Evolutionary conservation across 2,329 filamentous ascomycete genomes (phyloP), one percentile per base, ranked within the genome.

Genomic region (Neospermospora avenae): DNA sequence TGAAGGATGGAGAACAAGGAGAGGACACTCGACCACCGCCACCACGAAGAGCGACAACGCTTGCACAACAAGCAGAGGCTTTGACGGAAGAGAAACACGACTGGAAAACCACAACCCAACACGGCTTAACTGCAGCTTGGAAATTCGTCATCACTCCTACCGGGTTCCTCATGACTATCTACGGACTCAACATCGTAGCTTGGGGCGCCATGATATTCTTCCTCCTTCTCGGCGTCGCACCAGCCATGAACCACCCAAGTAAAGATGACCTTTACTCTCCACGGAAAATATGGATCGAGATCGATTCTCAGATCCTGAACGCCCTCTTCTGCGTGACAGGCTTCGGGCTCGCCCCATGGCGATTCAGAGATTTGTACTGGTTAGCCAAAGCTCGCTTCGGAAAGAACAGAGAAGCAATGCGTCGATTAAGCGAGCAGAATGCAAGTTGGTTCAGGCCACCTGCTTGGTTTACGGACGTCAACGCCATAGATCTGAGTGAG

Each of bases 131-230:
- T 24, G 80, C 83, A 0, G 90, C 89, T 69, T 87, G 84, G 83
- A 81, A 83, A 58, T 96, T 90, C 77, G 82, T 88, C 67, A 76
- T 81, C 31, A 95, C 90, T 0, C 88, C 88, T 0, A 75, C 88
- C 53, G 90, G 91, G 2, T 91, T 93, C 71, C 76, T 90, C 57
- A 83, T 93, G 53, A 89, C 87, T 1, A 73, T 96, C 11, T 96
- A 96, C 74, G 84, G 87, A 10, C 80, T 93, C 58, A 92, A 93
- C 63, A 83, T 96, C 16, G 84, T 96, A 6, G 91, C 88, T 0
- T 96, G 90, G 90, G 91, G 91, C 49, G 90, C 88, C 55, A 96
- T 96, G 91, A 81, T 96, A n/a, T 95, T 96, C 76, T 78, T 96
- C 18, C 79, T 96, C 2, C 83, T 96, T 24, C 87, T 86, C 76